Base-by-base conservation (phyloP, 208 protist species). In the Crithidia acanthocephali region DNA sequence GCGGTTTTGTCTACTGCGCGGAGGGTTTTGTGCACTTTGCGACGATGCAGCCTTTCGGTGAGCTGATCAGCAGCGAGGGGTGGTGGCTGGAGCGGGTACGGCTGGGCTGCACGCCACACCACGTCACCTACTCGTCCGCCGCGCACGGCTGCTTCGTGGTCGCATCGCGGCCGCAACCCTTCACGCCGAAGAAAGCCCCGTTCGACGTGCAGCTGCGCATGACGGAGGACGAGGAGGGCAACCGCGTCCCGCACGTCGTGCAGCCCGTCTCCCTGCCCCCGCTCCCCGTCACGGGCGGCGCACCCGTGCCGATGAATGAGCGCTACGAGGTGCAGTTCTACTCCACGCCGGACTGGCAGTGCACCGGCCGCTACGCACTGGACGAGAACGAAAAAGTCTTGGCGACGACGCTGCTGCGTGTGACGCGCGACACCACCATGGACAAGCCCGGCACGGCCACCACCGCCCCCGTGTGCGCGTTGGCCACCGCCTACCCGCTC, bases 381-480 rank as follows among this genome's bases (percentile, higher is more conserved):
- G 86, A 95, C 32, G 75, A 83, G 58, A 97, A 97, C 66, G 92
- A 97, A 62, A 81, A 88, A 61, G 92, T 95, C 51, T 73, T 97
- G 22, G 70, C 78, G 13, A 80, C 83, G 2, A 81, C 84, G 51
- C 74, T 82, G 70, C 60, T 91, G 27, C 62, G 84, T 6, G 78
- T 94, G 27, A 73, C 78, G 22, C 80, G 81, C 2, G 83, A 94
- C 62, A 86, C 80, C 10, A 67, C 80, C 11, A 68, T 72, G 57
- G 86, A 91, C 51, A 70, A 60, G 2, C 25, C 28, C 22, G 47
- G 64, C 27, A 60, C 58, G 5, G 47, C 76, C 40, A 51, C 74
- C 2, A 81, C 78, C 45, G 89, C 81, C 13, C 84, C 85, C 6
- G 84, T 94, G 11, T 92, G 83, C 67, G 87, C 87, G n/a, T 52